A percentile compares a stretch with the other conserved stretches of the same genome.
These are phyloP conservation scores for Heterobasidion irregulare DNA, from an alignment of 1,284 basidiomycete species.

Conservation along the genomic window DNA sequence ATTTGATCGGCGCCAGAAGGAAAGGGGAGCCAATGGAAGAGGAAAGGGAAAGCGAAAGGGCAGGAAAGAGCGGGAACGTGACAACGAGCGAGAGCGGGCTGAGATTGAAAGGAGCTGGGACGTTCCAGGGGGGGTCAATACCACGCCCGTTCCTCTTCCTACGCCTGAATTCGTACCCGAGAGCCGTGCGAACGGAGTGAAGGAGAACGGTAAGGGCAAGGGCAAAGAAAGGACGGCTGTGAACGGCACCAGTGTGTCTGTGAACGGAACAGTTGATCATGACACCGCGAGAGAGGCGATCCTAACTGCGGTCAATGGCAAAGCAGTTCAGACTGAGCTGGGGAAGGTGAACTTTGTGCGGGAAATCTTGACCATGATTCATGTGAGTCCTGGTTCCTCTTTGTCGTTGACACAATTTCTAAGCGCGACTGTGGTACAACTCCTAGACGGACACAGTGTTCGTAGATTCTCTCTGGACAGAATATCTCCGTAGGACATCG, in stretches of 20 bases:
- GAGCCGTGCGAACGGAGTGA: neutral
- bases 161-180: neutral
- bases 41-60: slow-evolving; percentile 18
- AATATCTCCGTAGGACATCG: slow-evolving; percentile 5
- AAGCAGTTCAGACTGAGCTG: slow-evolving; percentile 14
- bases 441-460: slow-evolving; percentile 24
- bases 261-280: neutral
- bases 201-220: neutral
- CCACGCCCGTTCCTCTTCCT: neutral
- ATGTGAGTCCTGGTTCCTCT: slow-evolving; percentile 35
- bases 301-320: slow-evolving; percentile 4
- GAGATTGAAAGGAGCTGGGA: slow-evolving; percentile 59
- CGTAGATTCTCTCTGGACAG: slow-evolving; percentile 15
- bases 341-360: slow-evolving; percentile 58
- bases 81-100: slow-evolving; percentile 35
- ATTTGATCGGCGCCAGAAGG: slow-evolving; percentile 25
- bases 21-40: slow-evolving; percentile 21
- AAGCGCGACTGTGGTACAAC: slow-evolving; percentile 33
- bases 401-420: slow-evolving; percentile 34
- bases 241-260: neutral
- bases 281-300: slow-evolving; percentile 7
- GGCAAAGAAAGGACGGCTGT: neutral
- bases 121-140: slow-evolving; percentile 23
- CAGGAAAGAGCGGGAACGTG: slow-evolving; percentile 28
- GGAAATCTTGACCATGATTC: slow-evolving; percentile 59